These are phyloP conservation scores for Dendrobium chrysotoxum DNA, from an alignment of 106 monocot genomes.

Conservation along the genomic window DNA sequence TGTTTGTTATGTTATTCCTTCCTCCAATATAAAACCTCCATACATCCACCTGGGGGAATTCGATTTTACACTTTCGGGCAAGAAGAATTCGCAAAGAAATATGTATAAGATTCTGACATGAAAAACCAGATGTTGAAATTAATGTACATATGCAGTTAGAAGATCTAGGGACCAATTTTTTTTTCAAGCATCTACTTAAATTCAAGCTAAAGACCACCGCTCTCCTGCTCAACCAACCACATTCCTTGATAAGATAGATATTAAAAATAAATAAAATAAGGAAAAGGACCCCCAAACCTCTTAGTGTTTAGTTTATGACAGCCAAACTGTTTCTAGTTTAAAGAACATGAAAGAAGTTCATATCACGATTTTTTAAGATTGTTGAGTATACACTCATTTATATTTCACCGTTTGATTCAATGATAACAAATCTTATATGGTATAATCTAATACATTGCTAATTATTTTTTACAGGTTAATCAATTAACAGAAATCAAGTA, in stretches of 20 bases:
- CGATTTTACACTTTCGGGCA: background rate
- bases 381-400: background rate
- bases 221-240: background rate
- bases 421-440: too few relatives aligned
- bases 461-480: too few relatives aligned
- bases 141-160: background rate
- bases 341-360: background rate
- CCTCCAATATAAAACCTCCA: background rate
- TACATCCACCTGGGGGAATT: background rate
- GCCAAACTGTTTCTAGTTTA: background rate
- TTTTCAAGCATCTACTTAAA: background rate
- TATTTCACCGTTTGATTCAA: too few relatives aligned
- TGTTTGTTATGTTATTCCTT: background rate
- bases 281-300: background rate
- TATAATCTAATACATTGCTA: too few relatives aligned
- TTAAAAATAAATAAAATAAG: background rate
- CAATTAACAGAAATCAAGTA: too few relatives aligned
- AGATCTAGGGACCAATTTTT: background rate
- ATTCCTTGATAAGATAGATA: background rate
- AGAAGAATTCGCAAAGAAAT: too few relatives aligned
- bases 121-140: too few relatives aligned
- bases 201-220: too few relatives aligned
- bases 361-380: background rate
- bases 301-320: background rate
- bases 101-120: background rate